A percentile compares a stretch with the other conserved stretches of the same genome.
Conservation (phyloP, 1,284 basidiomycete genomes). For the Irpex lacteus region DNA sequence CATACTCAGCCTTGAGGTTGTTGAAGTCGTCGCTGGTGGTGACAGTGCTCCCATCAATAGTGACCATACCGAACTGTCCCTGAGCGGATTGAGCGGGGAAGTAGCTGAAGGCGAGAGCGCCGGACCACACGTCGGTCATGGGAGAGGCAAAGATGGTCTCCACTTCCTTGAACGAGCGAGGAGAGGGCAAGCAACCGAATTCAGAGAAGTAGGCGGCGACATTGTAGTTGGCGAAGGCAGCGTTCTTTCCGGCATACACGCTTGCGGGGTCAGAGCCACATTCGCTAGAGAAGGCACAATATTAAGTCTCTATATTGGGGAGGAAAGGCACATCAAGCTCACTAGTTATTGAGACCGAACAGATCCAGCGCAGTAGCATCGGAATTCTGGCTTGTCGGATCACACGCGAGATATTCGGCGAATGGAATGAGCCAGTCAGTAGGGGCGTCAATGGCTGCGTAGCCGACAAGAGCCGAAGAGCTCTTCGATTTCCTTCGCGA, state of each 20-base stretch:
- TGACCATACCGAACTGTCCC: conserved; percentile 85
- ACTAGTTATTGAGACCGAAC: conserved; percentile 83
- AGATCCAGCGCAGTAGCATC: conserved; percentile 75
- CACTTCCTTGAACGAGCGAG: conserved; percentile 82
- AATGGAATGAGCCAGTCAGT: conserved; percentile 65
- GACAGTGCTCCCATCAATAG: conserved; percentile 64
- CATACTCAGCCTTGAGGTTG: conserved; percentile 63
- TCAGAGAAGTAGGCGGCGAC: conserved; percentile 90
- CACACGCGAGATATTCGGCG: conserved; percentile 83
- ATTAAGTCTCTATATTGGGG: conserved; percentile 10
- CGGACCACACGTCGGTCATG: conserved; percentile 82
- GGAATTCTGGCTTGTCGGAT: conserved; percentile 48
- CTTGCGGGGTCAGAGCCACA: conserved; percentile 74
- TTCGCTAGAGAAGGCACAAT: conserved; percentile 39
- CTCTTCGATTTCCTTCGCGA: conserved; percentile 57
- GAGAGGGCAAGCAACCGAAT: conserved; percentile 68
- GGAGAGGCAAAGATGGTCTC: conserved; percentile 67
- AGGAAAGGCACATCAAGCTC: conserved; percentile 25
- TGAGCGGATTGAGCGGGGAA: conserved; percentile 68
- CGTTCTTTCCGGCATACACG: conserved; percentile 52
- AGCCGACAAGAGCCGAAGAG: conserved; percentile 75
- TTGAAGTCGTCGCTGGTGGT: conserved; percentile 67
- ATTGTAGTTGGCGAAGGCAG: conserved; percentile 64
- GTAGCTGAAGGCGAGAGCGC: conserved; percentile 86
- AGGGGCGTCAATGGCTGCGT: conserved; percentile 81